Base-by-base conservation (phyloP, 495 filamentous ascomycete genomes). In the Copromyces sp. region DNA sequence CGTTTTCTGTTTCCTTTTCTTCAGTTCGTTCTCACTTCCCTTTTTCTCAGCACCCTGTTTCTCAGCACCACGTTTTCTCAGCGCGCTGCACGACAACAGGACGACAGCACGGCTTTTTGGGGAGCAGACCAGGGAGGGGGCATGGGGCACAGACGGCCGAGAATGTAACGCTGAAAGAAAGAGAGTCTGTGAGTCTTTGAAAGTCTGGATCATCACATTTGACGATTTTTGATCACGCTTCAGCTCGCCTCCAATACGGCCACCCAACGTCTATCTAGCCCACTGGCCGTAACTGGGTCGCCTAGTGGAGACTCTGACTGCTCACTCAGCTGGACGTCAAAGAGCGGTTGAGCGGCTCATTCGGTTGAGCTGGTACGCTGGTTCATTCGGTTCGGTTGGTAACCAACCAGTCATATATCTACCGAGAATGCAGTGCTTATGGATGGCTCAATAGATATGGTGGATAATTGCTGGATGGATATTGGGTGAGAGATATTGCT, bases 121-220 rank as follows among this genome's bases (percentile, higher is more conserved):
- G 11, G 14, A 14, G 16, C 0, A 12, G 24, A 24, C 24, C 24
- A 24, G 24, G 24, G 9, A 24, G 68, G 68, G 16, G 40, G 40
- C 14, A 24, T 20, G 45, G 11, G 45, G 20, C 29, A 61, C 29
- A 1, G 29, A 3, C 29, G 53, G 29, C 53, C 29, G 29, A 65
- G 29, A 65, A 65, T 65, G 53, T 35, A 35, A 65, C 53, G 29
- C 32, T 65, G 53, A 65, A 37, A 32, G 6, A 35, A 16, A 8
- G 6, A 17, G 12, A 65, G 53, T 65, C 53, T 35, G 53, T 17
- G 53, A 65, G 14, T 35, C 6, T 61, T 4, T 65, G 29, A 65
- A 61, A 65, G 29, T 65, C 53, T 65, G 53, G 53, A 65, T 65
- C 53, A 65, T 65, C 53, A 65, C 53, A 65, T 65, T 65, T 65